These are phyloP conservation scores for Marasmius tenuissimus DNA, from an alignment of 1,284 basidiomycete species.

Conservation along the genomic window DNA sequence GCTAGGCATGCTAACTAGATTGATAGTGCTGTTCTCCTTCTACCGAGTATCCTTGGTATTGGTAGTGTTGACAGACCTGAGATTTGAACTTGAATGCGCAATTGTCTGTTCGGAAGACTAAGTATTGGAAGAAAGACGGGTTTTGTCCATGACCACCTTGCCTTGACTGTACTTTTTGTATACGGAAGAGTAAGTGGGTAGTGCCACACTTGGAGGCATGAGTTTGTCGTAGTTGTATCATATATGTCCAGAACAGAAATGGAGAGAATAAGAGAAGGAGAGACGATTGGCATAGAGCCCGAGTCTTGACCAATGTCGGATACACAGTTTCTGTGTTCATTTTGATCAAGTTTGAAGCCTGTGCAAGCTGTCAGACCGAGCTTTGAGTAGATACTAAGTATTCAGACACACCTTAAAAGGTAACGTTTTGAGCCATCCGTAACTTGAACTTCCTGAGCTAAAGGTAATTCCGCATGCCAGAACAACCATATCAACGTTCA, in stretches of 20 bases:
- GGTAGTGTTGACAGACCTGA: conserved; percentile 39
- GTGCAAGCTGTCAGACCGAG: too few relatives aligned
- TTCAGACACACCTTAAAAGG: too few relatives aligned
- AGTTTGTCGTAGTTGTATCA: background rate
- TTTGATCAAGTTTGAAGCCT: too few relatives aligned
- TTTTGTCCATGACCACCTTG: conserved; percentile 36
- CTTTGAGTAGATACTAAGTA: too few relatives aligned
- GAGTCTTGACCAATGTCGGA: too few relatives aligned
- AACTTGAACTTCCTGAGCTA: too few relatives aligned
- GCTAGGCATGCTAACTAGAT: conserved; percentile 39
- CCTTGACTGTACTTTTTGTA: conserved; percentile 15
- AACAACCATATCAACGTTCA: too few relatives aligned
- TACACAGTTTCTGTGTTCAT: too few relatives aligned
- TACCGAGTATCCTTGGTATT: conserved; percentile 27
- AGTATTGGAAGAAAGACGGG: conserved; percentile 48
- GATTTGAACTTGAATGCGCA: conserved; percentile 54
- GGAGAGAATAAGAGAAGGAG: background rate
- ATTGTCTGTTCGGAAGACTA: conserved; percentile 42
- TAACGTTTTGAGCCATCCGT: too few relatives aligned
- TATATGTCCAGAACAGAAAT: conserved; percentile 3
- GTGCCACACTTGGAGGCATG: conserved; percentile 8
- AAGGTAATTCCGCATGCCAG: too few relatives aligned
- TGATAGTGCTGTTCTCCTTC: conserved; percentile 40
- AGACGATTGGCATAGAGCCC: background rate
- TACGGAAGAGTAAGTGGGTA: conserved; percentile 15